A percentile compares a stretch with the other conserved stretches of the same genome.
phyloP scores from a whole-genome alignment of 176 grass and related monocot species.

The Rhipidocladum racemiflorum region DNA sequence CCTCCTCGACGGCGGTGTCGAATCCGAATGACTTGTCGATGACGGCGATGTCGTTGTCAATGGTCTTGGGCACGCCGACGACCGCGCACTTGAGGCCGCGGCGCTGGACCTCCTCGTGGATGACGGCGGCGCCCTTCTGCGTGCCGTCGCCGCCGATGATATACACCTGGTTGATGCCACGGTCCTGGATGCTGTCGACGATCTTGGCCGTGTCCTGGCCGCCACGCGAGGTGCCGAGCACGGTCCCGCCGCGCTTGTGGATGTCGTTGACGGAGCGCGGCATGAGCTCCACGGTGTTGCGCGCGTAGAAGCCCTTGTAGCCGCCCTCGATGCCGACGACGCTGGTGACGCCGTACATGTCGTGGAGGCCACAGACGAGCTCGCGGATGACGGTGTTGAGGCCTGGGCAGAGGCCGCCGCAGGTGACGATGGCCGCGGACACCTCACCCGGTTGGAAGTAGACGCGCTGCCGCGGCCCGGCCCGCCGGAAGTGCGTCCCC shows the following conservation, averaged over 20 bases:
- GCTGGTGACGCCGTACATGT: conserved; percentile 76
- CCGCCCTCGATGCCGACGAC: conserved; percentile 73
- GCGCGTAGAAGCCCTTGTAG: conserved; percentile 80
- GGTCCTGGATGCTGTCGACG: conserved; percentile 68
- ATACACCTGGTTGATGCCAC: conserved; percentile 81
- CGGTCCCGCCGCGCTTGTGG: conserved; percentile 82
- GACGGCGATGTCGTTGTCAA: conserved; percentile 87
- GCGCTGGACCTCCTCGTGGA: conserved; percentile 61
- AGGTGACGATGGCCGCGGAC: conserved; percentile 78
- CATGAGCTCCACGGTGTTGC: conserved; percentile 66
- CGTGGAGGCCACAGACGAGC: conserved; percentile 68
- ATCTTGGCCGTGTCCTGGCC: conserved; percentile 76
- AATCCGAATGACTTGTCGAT: conserved; percentile 94
- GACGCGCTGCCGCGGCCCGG: conserved; percentile 78
- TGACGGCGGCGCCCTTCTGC: conserved; percentile 62
- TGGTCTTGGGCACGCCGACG: conserved; percentile 84
- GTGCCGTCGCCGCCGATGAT: conserved; percentile 89
- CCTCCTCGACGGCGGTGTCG: conserved; percentile 89
- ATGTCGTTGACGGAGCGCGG: conserved; percentile 76
- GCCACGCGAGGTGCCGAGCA: conserved; percentile 81
- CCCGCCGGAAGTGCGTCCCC: conserved; percentile 79
- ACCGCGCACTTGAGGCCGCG: conserved; percentile 66
- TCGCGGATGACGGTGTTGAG: conserved; percentile 83
- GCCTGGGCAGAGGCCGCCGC: conserved; percentile 81
- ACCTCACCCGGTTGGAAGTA: conserved; percentile 76